These are phyloP conservation scores for Nakaseomyces kungkrabaensis DNA, from an alignment of 1,139 yeast genomes.

Conservation along the genomic window DNA sequence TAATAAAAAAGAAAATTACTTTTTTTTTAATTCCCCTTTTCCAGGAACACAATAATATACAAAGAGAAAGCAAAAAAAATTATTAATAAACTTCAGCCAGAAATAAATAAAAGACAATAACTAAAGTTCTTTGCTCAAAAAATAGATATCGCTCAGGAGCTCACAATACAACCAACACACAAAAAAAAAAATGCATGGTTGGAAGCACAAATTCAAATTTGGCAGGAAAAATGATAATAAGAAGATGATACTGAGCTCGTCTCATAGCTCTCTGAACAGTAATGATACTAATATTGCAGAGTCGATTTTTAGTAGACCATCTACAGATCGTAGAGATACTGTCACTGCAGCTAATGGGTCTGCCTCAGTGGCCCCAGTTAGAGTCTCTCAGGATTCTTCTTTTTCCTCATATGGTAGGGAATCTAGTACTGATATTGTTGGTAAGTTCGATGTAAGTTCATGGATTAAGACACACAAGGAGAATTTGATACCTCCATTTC, in stretches of 20 bases:
- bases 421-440: not conserved
- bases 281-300: slow-evolving; percentile 2
- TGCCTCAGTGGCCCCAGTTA: slow-evolving; percentile 4
- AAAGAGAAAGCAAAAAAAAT: too few species aligned
- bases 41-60: too few species aligned
- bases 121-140: too few species aligned
- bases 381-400: slow-evolving; percentile 4
- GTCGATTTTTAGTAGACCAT: slow-evolving; percentile 3
- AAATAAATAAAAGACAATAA: too few species aligned
- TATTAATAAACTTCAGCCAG: too few species aligned
- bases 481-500: not conserved
- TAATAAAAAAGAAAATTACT: too few species aligned
- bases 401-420: slow-evolving; percentile 3
- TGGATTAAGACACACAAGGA: slow-evolving; percentile 1
- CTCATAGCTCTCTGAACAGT: slow-evolving; percentile 2
- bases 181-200: slow-evolving; percentile 16
- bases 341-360: slow-evolving; percentile 4
- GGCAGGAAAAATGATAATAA: slow-evolving; percentile 3
- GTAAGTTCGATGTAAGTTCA: not conserved
- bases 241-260: slow-evolving; percentile 3
- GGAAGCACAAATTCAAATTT: slow-evolving; percentile 25
- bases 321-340: slow-evolving; percentile 3
- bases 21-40: too few species aligned
- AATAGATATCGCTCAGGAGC: too few species aligned
- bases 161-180: not conserved